phyloP scores from a whole-genome alignment of 768 basidiomycete species.

The Serendipita sp. region DNA sequence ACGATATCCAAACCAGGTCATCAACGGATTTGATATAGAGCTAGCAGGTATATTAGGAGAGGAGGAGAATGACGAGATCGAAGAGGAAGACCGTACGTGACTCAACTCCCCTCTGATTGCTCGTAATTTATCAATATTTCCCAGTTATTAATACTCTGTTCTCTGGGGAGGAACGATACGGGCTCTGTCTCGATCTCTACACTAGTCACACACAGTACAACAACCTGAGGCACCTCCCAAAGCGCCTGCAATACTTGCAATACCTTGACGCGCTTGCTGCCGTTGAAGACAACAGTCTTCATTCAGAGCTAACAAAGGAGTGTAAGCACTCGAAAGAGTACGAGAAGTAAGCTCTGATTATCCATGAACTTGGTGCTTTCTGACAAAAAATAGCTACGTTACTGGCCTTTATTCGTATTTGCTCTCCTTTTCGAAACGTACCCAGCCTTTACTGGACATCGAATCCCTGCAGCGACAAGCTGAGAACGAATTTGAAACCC shows the following conservation, averaged over 20 bases:
- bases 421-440: constrained; percentile 68
- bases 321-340: constrained; percentile 58
- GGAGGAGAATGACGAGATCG: constrained; percentile 51
- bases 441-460: constrained; percentile 67
- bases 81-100: constrained; percentile 71
- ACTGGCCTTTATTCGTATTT: constrained; percentile 69
- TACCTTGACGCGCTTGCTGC: constrained; percentile 77
- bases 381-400: constrained; percentile 47
- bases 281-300: constrained; percentile 42
- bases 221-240: constrained; percentile 75
- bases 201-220: constrained; percentile 72
- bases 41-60: constrained; percentile 69
- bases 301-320: constrained; percentile 53
- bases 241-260: constrained; percentile 77
- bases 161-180: constrained; percentile 91
- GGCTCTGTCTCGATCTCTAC: constrained; percentile 89
- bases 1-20: constrained; percentile 82
- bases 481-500: constrained; percentile 51
- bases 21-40: constrained; percentile 71
- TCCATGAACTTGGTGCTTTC: constrained; percentile 2
- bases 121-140: neutral
- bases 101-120: neutral
- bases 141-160: constrained; percentile 70
- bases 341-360: constrained; percentile 41
- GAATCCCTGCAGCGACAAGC: constrained; percentile 48